Evolutionary conservation across 495 filamentous ascomycete genomes (phyloP), one percentile per base, ranked within the genome.

Genomic region (Penicillium bovifimosum): DNA sequence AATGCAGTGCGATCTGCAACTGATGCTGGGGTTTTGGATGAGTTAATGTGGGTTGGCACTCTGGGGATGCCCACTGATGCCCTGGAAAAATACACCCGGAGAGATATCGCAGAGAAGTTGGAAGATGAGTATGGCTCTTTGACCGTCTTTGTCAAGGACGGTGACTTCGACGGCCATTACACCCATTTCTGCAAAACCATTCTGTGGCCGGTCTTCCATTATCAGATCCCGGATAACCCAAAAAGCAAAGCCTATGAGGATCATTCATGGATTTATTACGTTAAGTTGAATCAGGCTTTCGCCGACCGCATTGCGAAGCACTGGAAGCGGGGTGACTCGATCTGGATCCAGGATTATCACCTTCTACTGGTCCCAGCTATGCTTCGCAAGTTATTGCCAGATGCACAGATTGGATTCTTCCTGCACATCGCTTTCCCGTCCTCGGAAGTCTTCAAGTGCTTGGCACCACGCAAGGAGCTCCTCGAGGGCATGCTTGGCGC

Each of bases 221-320:
- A 96, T 66, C 90, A 95, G 67, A 93, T 96, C 54, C 91, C 91
- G 2, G 91, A 96, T 66, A 91, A 93, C 64, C 91, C 91, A 9
- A 96, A 95, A 76, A 96, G 89, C 81, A 96, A 96, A 73, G 91
- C 91, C 0, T 96, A 95, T 62, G 85, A 91, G 64, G 91, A 96
- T 62, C 91, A 96, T 60, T 96, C 90, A 2, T 96, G 90, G 90
- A 80, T 89, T 59, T 95, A 89, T 69, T 96, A 96, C 62, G 86
- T 89, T 50, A 88, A 86, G 35, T 74, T 96, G 59, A 96, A 96
- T 71, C 85, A 91, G 66, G 88, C 84, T 3, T 95, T 96, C 67
- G 91, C 91, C 5, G 86, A 96, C 59, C 84, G 83, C 59, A 90
- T 96, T 46, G 80, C 93, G 28, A 85, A 84, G 67, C 87, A 88